These are phyloP conservation scores for Cicer cuneatum DNA, from an alignment of 306 rosid genomes.

Conservation along the genomic window DNA sequence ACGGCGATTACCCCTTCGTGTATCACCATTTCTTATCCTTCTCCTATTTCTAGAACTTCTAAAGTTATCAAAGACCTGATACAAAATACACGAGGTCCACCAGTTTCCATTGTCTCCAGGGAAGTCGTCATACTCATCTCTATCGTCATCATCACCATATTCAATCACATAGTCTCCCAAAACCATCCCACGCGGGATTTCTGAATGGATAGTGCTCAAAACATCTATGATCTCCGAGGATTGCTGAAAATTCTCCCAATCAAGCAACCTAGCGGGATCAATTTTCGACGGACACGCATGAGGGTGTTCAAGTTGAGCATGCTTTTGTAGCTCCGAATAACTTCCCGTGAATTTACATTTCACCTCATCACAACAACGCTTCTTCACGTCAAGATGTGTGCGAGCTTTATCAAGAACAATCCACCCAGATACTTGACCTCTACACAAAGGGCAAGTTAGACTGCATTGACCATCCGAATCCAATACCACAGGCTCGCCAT, in stretches of 20 bases:
- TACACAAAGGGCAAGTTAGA: conserved; percentile 87
- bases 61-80: conserved; percentile 86
- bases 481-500: conserved; percentile 51
- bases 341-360: conserved; percentile 77
- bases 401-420: conserved; percentile 73
- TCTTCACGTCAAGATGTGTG: conserved; percentile 70
- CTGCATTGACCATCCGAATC: conserved; percentile 59
- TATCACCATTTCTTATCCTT: conserved; percentile 68
- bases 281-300: conserved; percentile 87
- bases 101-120: conserved; percentile 85
- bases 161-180: conserved; percentile 95
- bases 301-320: conserved; percentile 87
- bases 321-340: conserved; percentile 73
- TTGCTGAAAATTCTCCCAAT: conserved; percentile 98
- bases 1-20: conserved; percentile 74
- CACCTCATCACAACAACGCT: conserved; percentile 83
- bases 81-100: conserved; percentile 97
- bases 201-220: conserved; percentile 94
- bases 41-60: conserved; percentile 91
- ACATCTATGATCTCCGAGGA: conserved; percentile 96
- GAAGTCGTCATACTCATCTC: conserved; percentile 89
- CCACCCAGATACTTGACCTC: conserved; percentile 96
- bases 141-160: conserved; percentile 83
- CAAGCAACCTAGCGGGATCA: conserved; percentile 93
- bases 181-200: conserved; percentile 88